Base-by-base conservation (phyloP, 805 yeast genomes). In the Saturnispora bothae region DNA sequence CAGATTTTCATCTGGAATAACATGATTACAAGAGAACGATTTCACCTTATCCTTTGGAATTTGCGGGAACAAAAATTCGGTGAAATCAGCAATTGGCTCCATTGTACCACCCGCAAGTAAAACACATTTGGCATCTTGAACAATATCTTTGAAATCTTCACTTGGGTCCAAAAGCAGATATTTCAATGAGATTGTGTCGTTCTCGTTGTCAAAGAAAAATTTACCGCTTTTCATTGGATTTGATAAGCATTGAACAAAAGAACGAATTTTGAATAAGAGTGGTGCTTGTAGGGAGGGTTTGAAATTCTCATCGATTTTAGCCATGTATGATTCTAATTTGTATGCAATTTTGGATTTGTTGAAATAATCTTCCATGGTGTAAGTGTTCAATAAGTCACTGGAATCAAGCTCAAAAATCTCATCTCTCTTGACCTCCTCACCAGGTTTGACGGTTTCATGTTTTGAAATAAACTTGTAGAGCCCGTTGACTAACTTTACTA, bases 31-130 rank as follows among this genome's bases (percentile, higher is more conserved):
- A 3, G 77, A 66, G 50, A 83, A 81, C 21, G 61, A 65, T 19
- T 64, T 58, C 7, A 83, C 66, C 31, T 68, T 47, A 0, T 56
- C 50, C 0, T 49, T 39, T 0, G 57, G 44, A 2, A 80, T 39
- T 31, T 71, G 67, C 0, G 94, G 94, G 35, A 83, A 73, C 27
- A 86, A 58, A 44, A 68, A 72, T n/a, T 73, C 63, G 5, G 69
- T 57, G 52, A 77, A 82, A 46, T 88, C 95, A n/a, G 65, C 51
- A 25, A 77, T 64, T 0, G 96, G 96, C 52, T 83, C 89, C 95
- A 86, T 84, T 0, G 97, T 88, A 12, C 97, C 97, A 26, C 97
- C 97, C 2, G 95, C 92, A 3, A 88, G 54, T 2, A 89, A 63
- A 0, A 88, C 80, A 54, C 88, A 78, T 45, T 67, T 67, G 0